Conservation (phyloP, 2,329 filamentous ascomycete species). For the Sporothrix pseudoabietina region DNA sequence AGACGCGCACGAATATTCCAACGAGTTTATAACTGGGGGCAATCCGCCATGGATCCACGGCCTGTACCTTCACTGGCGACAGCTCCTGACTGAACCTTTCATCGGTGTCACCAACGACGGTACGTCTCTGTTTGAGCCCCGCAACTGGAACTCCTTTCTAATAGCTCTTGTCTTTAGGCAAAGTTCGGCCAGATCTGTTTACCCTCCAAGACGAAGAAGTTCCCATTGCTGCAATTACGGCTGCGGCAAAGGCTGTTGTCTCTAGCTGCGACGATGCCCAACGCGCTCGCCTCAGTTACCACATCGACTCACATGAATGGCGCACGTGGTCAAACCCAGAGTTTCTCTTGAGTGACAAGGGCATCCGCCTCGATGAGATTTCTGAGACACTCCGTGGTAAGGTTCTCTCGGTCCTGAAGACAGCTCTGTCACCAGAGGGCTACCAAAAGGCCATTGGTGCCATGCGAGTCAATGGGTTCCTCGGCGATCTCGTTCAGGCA, state of each 20-base stretch:
- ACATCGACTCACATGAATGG: slow-evolving; percentile 72
- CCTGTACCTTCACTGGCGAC: slow-evolving; percentile 61
- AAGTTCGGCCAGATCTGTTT: slow-evolving; percentile 6
- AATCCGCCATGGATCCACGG: slow-evolving; percentile 68
- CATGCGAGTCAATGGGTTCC: slow-evolving; percentile 74
- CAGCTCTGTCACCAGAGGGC: slow-evolving; percentile 67
- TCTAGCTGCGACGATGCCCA: not conserved
- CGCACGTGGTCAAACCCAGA: slow-evolving; percentile 72
- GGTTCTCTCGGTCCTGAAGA: slow-evolving; percentile 58
- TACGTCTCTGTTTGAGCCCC: too few species aligned
- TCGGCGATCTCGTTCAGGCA: slow-evolving; percentile 66
- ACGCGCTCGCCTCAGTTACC: slow-evolving; percentile 52
- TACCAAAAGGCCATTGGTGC: slow-evolving; percentile 70
- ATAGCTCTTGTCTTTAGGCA: slow-evolving; percentile 38
- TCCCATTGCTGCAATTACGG: slow-evolving; percentile 58
- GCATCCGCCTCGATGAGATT: slow-evolving; percentile 68
- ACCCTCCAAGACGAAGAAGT: slow-evolving; percentile 63
- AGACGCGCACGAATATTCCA: slow-evolving; percentile 63
- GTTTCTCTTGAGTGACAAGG: slow-evolving; percentile 68
- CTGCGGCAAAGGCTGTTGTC: slow-evolving; percentile 52
- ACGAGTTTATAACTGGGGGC: slow-evolving; percentile 59
- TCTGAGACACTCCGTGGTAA: slow-evolving; percentile 46
- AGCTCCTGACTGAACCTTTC: slow-evolving; percentile 66
- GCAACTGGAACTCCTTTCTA: too few species aligned
- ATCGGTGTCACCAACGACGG: slow-evolving; percentile 68